Conservation (phyloP, 1,284 basidiomycete species). For the Cutaneotrichosporon sp. region DNA sequence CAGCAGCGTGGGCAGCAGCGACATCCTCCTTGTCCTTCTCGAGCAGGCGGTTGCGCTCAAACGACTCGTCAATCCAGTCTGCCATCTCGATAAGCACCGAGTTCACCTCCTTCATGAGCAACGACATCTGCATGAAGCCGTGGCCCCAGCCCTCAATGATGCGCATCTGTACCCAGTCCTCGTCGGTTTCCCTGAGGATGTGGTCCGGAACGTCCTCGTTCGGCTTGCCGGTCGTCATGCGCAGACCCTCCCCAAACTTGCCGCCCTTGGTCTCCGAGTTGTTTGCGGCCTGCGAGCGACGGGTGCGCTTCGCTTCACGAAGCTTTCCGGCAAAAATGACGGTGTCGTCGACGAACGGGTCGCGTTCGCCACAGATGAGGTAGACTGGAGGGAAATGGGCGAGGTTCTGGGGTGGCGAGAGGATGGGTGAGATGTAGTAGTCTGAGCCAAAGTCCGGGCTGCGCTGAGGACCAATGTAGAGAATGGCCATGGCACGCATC, state of each 20-base stretch:
- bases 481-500: slow-evolving; percentile 98
- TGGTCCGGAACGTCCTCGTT: slow-evolving; percentile 39
- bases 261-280: background rate
- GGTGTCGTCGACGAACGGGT: slow-evolving; percentile 93
- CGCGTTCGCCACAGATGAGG: slow-evolving; percentile 90
- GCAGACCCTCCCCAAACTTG: slow-evolving; percentile 49
- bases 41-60: slow-evolving; percentile 50
- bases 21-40: slow-evolving; percentile 37
- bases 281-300: slow-evolving; percentile 57
- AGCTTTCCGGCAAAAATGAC: slow-evolving; percentile 88
- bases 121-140: slow-evolving; percentile 90
- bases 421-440: slow-evolving; percentile 90
- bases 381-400: slow-evolving; percentile 90
- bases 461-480: slow-evolving; percentile 87
- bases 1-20: slow-evolving; percentile 20
- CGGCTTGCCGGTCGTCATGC: slow-evolving; percentile 46
- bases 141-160: slow-evolving; percentile 88
- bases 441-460: slow-evolving; percentile 91
- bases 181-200: slow-evolving; percentile 65
- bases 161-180: slow-evolving; percentile 92
- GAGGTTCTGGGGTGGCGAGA: slow-evolving; percentile 75
- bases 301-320: slow-evolving; percentile 80
- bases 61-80: slow-evolving; percentile 85
- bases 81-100: slow-evolving; percentile 77
- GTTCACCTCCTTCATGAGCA: slow-evolving; percentile 71